A percentile compares a stretch with the other conserved stretches of the same genome.
These are phyloP conservation scores for Komagataella mondaviorum DNA, from an alignment of 805 yeast genomes.

Conservation along the genomic window DNA sequence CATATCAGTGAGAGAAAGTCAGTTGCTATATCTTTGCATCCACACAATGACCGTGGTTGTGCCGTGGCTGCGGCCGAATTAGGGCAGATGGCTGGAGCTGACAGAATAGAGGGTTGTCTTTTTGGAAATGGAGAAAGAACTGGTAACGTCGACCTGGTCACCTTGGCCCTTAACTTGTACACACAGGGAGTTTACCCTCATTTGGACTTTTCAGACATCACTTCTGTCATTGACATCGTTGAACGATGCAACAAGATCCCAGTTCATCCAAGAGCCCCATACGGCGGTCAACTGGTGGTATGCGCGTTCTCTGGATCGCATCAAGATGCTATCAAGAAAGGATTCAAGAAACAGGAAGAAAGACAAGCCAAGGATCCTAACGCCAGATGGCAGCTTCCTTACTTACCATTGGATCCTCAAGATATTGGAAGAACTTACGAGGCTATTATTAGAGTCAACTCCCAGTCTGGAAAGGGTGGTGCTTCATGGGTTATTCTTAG, in stretches of 20 bases:
- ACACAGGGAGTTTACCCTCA: slow-evolving; percentile 66
- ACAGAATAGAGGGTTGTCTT: slow-evolving; percentile 73
- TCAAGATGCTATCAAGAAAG: slow-evolving; percentile 23
- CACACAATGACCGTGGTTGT: slow-evolving; percentile 75
- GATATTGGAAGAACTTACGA: slow-evolving; percentile 74
- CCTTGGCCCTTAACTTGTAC: slow-evolving; percentile 66
- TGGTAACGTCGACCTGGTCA: slow-evolving; percentile 69
- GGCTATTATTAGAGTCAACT: slow-evolving; percentile 73
- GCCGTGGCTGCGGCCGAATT: slow-evolving; percentile 77
- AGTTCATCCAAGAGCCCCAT: slow-evolving; percentile 64
- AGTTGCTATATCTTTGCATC: slow-evolving; percentile 55
- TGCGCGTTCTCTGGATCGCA: slow-evolving; percentile 60
- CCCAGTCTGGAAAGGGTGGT: slow-evolving; percentile 84
- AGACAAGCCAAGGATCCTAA: slow-evolving; percentile 31
- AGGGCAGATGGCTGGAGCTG: slow-evolving; percentile 74
- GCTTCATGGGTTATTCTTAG: slow-evolving; percentile 73
- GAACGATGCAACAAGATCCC: slow-evolving; percentile 73
- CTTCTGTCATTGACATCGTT: slow-evolving; percentile 50
- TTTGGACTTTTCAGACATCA: slow-evolving; percentile 58
- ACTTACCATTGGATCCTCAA: slow-evolving; percentile 69
- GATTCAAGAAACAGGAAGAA: slow-evolving; percentile 31
- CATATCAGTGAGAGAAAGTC: slow-evolving; percentile 62
- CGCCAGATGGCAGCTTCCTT: slow-evolving; percentile 55
- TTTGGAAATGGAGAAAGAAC: slow-evolving; percentile 82
- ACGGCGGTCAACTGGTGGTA: slow-evolving; percentile 68